Evolutionary conservation across 345 rosid species (phyloP), one percentile per base, ranked within the genome.

Genomic region (Salix brachista): DNA sequence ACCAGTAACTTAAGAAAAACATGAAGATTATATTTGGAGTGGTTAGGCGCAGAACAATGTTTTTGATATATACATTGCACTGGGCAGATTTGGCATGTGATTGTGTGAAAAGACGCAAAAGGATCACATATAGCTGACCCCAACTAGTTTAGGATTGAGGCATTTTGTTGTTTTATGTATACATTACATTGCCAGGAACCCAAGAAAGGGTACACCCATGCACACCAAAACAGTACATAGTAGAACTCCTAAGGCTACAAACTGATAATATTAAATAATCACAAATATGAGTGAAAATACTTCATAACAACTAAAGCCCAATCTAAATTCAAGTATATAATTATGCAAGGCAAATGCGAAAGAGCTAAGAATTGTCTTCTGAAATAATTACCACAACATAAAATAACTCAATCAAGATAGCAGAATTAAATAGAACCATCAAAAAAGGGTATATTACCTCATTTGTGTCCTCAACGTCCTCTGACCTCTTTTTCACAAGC

Each of bases 401-500:
- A 26, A 26, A 25, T 26, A 44, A 16, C 14, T 37, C 25, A 46
- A 28, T 25, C 54, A 74, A 73, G 23, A 9, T 28, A 62, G 18
- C 39, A 71, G 50, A 50, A 50, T 18, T 12, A 44, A 36, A 39
- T n/a, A 37, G 8, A 23, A 41, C 2, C 37, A 21, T 3, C 4
- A 69, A 50, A 32, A 67, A 76, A 34, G 37, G 16, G 46, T 64
- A 6, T 8, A 66, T 74, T 84, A 94, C 98, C 93, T 90, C 99
- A 77, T 85, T 86, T 23, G 79, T 84, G 72, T 83, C 73, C 70
- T 93, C 97, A 80, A 75, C 87, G 34, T 90, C 97, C 81, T 91
- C 88, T 54, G 92, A 83, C 65, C 88, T 86, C 84, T 92, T 96
- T 88, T 89, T 87, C 67, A 90, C 90, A 58, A 93, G 94, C n/a